phyloP scores from a whole-genome alignment of 2,329 filamentous ascomycete genomes.

The Diplocarpon rosae region DNA sequence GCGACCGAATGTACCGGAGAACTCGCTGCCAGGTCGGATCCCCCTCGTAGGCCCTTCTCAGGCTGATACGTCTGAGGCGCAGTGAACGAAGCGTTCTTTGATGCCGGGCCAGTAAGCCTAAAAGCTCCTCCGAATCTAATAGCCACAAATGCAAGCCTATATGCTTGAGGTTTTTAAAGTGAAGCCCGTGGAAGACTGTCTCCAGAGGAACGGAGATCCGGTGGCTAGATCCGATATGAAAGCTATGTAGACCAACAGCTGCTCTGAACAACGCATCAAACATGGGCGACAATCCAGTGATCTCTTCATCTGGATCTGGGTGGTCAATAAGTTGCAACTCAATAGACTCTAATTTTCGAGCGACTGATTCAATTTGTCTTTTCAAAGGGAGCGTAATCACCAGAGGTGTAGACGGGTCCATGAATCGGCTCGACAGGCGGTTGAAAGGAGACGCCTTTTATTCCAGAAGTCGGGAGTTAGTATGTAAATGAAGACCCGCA shows the following conservation, averaged over 20 bases:
- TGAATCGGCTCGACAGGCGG: slow-evolving; percentile 39
- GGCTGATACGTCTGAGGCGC: slow-evolving; percentile 46
- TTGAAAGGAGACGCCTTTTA: background rate
- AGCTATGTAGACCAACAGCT: slow-evolving; percentile 47
- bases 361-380: slow-evolving; percentile 38
- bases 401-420: slow-evolving; percentile 48
- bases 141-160: slow-evolving; percentile 57
- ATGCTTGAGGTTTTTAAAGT: slow-evolving; percentile 49
- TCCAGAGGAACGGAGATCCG: slow-evolving; percentile 46
- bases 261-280: slow-evolving; percentile 47
- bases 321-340: slow-evolving; percentile 43
- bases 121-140: slow-evolving; percentile 48
- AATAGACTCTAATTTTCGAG: slow-evolving; percentile 46
- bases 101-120: slow-evolving; percentile 44
- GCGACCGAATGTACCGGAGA: slow-evolving; percentile 41
- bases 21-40: slow-evolving; percentile 44
- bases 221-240: slow-evolving; percentile 54
- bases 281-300: slow-evolving; percentile 43
- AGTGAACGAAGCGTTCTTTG: slow-evolving; percentile 45
- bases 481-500: too few relatives aligned
- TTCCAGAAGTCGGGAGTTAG: too few relatives aligned
- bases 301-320: slow-evolving; percentile 42
- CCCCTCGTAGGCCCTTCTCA: slow-evolving; percentile 39
- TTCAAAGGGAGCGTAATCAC: slow-evolving; percentile 37
- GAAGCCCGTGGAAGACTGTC: slow-evolving; percentile 49